Evolutionary conservation across 345 rosid species (phyloP), one percentile per base, ranked within the genome.

Genomic region (Leavenworthia alabamica): DNA sequence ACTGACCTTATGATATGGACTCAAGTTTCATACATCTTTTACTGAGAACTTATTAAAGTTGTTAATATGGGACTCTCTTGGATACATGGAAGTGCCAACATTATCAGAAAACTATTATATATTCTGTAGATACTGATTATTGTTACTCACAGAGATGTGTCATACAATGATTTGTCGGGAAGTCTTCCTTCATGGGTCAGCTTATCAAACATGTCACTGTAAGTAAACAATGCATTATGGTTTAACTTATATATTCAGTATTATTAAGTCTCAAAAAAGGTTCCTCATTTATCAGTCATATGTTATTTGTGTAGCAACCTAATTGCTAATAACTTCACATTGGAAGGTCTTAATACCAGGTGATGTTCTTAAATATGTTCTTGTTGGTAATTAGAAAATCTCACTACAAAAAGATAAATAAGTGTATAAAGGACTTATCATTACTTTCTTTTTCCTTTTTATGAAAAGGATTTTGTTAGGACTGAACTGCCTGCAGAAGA

Each of bases 181-280:
- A 76, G 33, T 62, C 59, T 83, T 62, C 96, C 96, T 71, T 67
- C 86, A n/a, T 85, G 90, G 96, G 49, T 82, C 67, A 73, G 9
- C 44, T 48, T 53, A 39, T 32, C 4, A 22, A 60, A 68, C 42
- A 56, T 85, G 48, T 65, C 69, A 50, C 35, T 88, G 96, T 85
- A 73, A 43, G 88, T 63, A 63, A 32, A 54, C 44, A 44, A 60
- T n/a, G 19, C 43, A 13, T 1, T n/a, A n/a, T n/a, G n/a, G n/a
- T n/a, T n/a, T n/a, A n/a, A n/a, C n/a, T n/a, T n/a, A n/a, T n/a
- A n/a, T n/a, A n/a, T n/a, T n/a, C n/a, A n/a, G n/a, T n/a, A n/a
- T n/a, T n/a, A n/a, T n/a, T n/a, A n/a, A n/a, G n/a, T n/a, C n/a
- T n/a, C n/a, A n/a, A n/a, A n/a, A n/a, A n/a, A n/a, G n/a, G n/a